A percentile compares a stretch with the other conserved stretches of the same genome.
These are phyloP conservation scores for Fonsecaea pedrosoi DNA, from an alignment of 2,329 filamentous ascomycete species.

Conservation along the genomic window DNA sequence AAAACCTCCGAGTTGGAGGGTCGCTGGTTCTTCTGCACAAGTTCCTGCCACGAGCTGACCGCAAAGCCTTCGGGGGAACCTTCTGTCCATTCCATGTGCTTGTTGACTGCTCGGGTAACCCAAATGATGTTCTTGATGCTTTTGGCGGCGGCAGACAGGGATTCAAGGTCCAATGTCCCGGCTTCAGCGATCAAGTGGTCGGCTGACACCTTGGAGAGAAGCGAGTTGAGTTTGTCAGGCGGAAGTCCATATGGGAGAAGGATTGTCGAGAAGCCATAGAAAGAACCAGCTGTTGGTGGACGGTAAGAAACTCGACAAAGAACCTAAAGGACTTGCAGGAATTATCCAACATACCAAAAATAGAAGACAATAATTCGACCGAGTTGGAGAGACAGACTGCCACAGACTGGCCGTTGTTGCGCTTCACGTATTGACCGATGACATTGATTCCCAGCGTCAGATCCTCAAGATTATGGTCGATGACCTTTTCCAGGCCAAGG, in stretches of 20 bases:
- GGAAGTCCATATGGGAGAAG: constrained; percentile 82
- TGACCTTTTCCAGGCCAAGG: constrained; percentile 73
- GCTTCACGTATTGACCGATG: constrained; percentile 77
- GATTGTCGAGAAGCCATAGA: constrained; percentile 85
- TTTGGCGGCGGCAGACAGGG: constrained; percentile 71
- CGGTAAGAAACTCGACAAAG: neutral
- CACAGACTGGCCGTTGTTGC: constrained; percentile 72
- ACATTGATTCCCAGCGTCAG: constrained; percentile 86
- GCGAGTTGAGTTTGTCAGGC: constrained; percentile 69
- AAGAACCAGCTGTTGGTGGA: constrained; percentile 70
- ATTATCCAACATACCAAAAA: constrained; percentile 67
- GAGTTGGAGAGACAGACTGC: constrained; percentile 94
- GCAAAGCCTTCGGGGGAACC: constrained; percentile 80
- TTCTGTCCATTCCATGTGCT: constrained; percentile 88
- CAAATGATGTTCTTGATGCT: constrained; percentile 81
- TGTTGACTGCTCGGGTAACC: constrained; percentile 89
- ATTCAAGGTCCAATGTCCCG: constrained; percentile 82
- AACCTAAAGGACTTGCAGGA: neutral
- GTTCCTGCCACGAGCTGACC: constrained; percentile 91
- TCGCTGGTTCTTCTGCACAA: constrained; percentile 73
- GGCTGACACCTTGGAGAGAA: constrained; percentile 75
- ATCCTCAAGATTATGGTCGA: constrained; percentile 74
- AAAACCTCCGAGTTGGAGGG: constrained; percentile 70
- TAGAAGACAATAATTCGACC: constrained; percentile 78
- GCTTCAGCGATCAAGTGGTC: constrained; percentile 85